Evolutionary conservation across 1,284 basidiomycete genomes (phyloP).

Genomic region (Naganishia liquefaciens): DNA sequence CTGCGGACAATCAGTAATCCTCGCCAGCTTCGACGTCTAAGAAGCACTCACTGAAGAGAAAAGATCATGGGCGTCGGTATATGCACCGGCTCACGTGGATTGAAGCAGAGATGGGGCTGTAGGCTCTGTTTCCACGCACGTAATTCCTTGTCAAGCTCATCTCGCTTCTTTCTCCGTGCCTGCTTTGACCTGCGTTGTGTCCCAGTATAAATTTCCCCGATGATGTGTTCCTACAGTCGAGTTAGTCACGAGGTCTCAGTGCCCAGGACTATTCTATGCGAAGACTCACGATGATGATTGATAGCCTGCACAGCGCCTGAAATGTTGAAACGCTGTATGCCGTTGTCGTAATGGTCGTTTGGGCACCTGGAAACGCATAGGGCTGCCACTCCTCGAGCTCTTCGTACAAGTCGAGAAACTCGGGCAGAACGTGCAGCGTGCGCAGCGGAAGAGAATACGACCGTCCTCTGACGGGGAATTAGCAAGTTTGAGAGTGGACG

Average conservation of each 20-base stretch:
- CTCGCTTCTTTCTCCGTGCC: constrained; percentile 31
- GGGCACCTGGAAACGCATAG: constrained; percentile 42
- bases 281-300: constrained; percentile 42
- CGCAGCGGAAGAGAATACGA: constrained; percentile 39
- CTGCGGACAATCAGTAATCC: constrained; percentile 19
- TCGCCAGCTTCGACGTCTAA: not conserved
- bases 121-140: constrained; percentile 35
- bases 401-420: constrained; percentile 43
- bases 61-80: constrained; percentile 43
- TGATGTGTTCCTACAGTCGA: constrained; percentile 35
- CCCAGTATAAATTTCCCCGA: constrained; percentile 39
- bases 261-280: too few species aligned
- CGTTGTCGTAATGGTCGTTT: constrained; percentile 26
- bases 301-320: constrained; percentile 40
- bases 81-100: constrained; percentile 34
- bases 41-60: constrained; percentile 40
- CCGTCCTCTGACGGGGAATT: constrained; percentile 35
- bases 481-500: not conserved
- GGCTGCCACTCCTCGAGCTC: constrained; percentile 47
- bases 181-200: constrained; percentile 31
- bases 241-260: not conserved
- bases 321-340: constrained; percentile 45
- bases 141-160: constrained; percentile 34
- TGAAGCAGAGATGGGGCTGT: constrained; percentile 34
- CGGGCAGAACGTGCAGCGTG: constrained; percentile 41